Conservation (phyloP, 345 rosid genomes). For the Gossypium arboreum region DNA sequence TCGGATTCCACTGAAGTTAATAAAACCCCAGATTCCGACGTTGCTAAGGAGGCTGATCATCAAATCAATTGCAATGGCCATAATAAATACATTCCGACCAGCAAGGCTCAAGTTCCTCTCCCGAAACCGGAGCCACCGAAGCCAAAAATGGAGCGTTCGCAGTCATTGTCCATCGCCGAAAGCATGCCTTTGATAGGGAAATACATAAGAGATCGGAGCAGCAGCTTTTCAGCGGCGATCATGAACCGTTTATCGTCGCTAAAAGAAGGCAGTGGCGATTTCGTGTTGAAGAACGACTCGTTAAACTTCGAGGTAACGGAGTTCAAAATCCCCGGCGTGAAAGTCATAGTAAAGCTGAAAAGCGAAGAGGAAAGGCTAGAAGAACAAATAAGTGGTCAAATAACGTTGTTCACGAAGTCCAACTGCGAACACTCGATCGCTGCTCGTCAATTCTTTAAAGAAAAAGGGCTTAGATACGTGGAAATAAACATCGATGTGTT, state of each 20-base stretch:
- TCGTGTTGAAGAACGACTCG: conserved; percentile 6
- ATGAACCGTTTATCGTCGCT: conserved; percentile 40
- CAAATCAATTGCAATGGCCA: conserved; percentile 7
- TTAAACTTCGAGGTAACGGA: conserved; percentile 48
- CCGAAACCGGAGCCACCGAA: conserved; percentile 71
- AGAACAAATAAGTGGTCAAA: conserved; percentile 39
- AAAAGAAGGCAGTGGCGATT: conserved; percentile 18
- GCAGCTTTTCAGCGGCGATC: conserved; percentile 51
- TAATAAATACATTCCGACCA: conserved; percentile 13
- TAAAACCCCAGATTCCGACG: conserved; percentile 13
- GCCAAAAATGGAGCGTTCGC: conserved; percentile 20
- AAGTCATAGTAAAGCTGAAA: conserved; percentile 59
- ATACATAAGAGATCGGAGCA: conserved; percentile 59
- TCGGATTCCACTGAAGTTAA: background rate
- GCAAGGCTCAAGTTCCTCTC: conserved; percentile 57
- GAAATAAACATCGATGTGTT: conserved; percentile 88
- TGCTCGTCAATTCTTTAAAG: conserved; percentile 58
- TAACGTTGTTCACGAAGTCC: conserved; percentile 73
- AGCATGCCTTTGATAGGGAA: conserved; percentile 49
- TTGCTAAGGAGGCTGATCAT: background rate
- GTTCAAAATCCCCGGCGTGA: conserved; percentile 68
- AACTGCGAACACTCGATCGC: conserved; percentile 81
- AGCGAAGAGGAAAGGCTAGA: conserved; percentile 27
- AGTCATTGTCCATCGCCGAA: conserved; percentile 30
- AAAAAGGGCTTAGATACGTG: conserved; percentile 51